Evolutionary conservation across 1,284 basidiomycete species (phyloP).

Genomic region (Sanguinoderma infundibulare): DNA sequence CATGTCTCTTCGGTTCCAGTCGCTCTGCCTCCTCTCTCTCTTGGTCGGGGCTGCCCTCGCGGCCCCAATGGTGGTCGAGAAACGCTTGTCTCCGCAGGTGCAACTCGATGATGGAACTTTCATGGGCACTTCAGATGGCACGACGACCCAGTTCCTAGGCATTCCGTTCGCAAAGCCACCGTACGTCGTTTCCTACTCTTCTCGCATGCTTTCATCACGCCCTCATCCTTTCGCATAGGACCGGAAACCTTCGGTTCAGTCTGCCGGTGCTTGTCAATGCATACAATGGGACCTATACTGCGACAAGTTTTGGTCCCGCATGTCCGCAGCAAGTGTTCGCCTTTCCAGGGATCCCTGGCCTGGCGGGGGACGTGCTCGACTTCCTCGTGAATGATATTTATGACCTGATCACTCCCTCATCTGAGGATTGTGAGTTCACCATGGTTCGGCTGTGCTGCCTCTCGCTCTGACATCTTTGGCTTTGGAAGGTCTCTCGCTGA

Average conservation of each 20-base stretch:
- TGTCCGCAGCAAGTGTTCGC: conserved; percentile 42
- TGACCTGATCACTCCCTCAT: conserved; percentile 36
- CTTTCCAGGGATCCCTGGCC: conserved; percentile 34
- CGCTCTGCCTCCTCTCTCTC: conserved; percentile 10
- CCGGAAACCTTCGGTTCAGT: conserved; percentile 37
- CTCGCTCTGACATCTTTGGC: neutral
- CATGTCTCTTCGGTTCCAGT: neutral
- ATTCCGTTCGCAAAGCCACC: conserved; percentile 35
- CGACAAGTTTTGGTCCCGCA: conserved; percentile 34
- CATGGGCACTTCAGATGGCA: conserved; percentile 25
- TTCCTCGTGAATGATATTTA: conserved; percentile 42
- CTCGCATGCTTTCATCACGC: neutral
- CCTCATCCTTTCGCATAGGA: neutral
- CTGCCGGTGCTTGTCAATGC: conserved; percentile 37
- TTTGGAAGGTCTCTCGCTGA: conserved; percentile 13
- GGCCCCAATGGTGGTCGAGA: conserved; percentile 1
- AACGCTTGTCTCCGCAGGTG: conserved; percentile 19
- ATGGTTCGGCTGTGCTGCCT: neutral
- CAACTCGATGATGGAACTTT: conserved; percentile 31
- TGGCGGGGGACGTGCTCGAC: conserved; percentile 40
- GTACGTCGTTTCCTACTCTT: conserved; percentile 18
- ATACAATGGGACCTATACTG: conserved; percentile 36
- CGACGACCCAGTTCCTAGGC: conserved; percentile 29
- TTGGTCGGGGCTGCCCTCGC: conserved; percentile 8
- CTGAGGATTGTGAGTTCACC: conserved; percentile 50